Evolutionary conservation across 768 basidiomycete genomes (phyloP), one percentile per base, ranked within the genome.

Genomic region (Pleurotus tuber-regium): DNA sequence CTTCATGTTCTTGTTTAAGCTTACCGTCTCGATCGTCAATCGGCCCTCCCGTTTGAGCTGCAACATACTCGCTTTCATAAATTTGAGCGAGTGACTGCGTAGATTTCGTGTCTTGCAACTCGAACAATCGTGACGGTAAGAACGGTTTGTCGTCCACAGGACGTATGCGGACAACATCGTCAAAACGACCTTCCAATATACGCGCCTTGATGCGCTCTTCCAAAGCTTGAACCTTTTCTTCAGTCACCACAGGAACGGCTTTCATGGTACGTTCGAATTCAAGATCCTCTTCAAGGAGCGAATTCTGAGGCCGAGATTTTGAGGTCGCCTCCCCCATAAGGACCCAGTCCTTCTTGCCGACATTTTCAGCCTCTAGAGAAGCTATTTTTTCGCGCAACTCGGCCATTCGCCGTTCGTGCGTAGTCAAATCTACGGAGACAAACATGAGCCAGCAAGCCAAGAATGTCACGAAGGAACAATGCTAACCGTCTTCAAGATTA

Each of bases 181-280:
- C 91, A 57, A 92, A 99, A 33, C 79, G 83, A 54, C 79, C 80
- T 56, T 93, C 92, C 16, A 89, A 68, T 54, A 98, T 94, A 33
- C 96, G 77, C 4, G 82, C 77, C 67, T 95, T 98, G 69, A 99
- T 98, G 51, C 83, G 78, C 46, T 92, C 93, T 70, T 98, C 96
- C 18, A 99, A 74, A 16, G 76, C 75, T 50, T 82, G 79, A 5
- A 97, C 90, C 25, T 72, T 75, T 62, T 93, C 90, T 64, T 98
- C 93, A 1, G 97, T 98, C 50, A 97, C 81, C 39, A 92, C 78
- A 12, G 96, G 97, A 0, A 87, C 86, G 16, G 84, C 78, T 68
- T 93, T 96, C 72, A 86, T 82, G 19, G 86, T 82, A 24, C 92
- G 86, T 54, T 98, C 97, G 57, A 94, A 98, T 51, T 98, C 96